A percentile compares a stretch with the other conserved stretches of the same genome.
Evolutionary conservation across 345 rosid genomes (phyloP).

Genomic region (Populus deltoides): DNA sequence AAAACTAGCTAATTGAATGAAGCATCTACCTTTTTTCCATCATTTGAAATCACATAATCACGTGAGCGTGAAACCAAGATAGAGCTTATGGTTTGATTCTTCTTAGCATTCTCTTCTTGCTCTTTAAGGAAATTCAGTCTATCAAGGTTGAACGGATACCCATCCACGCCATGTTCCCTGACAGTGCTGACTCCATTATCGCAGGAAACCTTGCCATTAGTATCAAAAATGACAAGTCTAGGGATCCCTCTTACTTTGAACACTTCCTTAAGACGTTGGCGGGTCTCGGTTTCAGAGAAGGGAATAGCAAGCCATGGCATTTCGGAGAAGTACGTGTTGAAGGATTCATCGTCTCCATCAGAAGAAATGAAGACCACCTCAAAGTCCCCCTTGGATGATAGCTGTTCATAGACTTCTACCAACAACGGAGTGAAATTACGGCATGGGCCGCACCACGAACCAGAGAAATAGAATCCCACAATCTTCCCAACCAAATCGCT

Average conservation of each 20-base stretch:
- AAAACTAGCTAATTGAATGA: not conserved
- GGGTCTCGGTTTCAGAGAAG: constrained; percentile 20
- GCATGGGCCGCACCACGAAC: constrained; percentile 19
- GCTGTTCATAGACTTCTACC: constrained; percentile 14
- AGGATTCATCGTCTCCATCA: constrained; percentile 33
- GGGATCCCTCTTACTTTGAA: constrained; percentile 31
- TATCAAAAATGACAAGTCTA: constrained; percentile 23
- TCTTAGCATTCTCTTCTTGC: constrained; percentile 34
- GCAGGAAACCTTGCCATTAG: constrained; percentile 18
- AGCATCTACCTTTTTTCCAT: constrained; percentile 26
- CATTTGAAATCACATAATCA: constrained; percentile 29
- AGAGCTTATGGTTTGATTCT: constrained; percentile 31
- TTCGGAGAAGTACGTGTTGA: constrained; percentile 27
- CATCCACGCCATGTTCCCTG: constrained; percentile 31
- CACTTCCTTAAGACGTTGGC: constrained; percentile 27
- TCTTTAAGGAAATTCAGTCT: constrained; percentile 14
- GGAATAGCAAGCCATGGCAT: constrained; percentile 48
- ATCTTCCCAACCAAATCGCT: constrained; percentile 22
- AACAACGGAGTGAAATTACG: constrained; percentile 17
- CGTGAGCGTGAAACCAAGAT: constrained; percentile 22
- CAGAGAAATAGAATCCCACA: constrained; percentile 32
- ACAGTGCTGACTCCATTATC: constrained; percentile 18
- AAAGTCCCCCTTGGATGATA: constrained; percentile 17
- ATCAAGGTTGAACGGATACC: constrained; percentile 27
- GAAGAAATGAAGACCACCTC: constrained; percentile 37